A percentile compares a stretch with the other conserved stretches of the same genome.
Conservation (phyloP, 768 basidiomycete genomes). For the Naganishia vaughanmartiniae region DNA sequence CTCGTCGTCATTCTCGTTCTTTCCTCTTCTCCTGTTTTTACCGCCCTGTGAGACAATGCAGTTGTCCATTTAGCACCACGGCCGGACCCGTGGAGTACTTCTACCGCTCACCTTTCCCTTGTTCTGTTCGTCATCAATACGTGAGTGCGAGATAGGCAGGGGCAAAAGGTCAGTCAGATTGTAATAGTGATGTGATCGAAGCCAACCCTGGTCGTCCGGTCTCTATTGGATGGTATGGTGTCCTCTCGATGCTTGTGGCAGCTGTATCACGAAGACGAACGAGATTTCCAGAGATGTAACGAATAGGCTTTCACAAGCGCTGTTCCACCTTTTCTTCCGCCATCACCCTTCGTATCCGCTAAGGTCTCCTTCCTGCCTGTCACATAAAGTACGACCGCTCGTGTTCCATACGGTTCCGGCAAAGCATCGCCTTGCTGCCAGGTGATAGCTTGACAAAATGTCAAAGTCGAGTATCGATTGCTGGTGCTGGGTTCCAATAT, state of each 20-base stretch:
- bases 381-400: neutral
- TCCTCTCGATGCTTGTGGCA: neutral
- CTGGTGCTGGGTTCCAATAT: neutral
- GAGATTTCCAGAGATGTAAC: neutral
- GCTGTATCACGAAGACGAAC: neutral
- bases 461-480: neutral
- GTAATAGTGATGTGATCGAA: neutral
- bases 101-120: slow-evolving; percentile 33
- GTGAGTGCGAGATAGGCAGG: neutral
- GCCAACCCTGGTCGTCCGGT: neutral
- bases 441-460: neutral
- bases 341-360: too few species aligned
- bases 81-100: neutral
- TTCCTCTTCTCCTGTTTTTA: slow-evolving; percentile 98
- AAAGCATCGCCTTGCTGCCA: neutral
- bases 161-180: neutral
- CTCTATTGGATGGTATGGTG: neutral
- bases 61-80: neutral
- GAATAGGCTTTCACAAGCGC: too few species aligned
- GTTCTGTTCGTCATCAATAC: slow-evolving; percentile 23
- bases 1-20: slow-evolving; percentile 99
- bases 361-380: too few species aligned
- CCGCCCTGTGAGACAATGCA: slow-evolving; percentile 72
- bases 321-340: too few species aligned
- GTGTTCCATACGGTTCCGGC: neutral